Evolutionary conservation across 2,329 filamentous ascomycete species (phyloP).

Genomic region (Botrytis pseudocinerea): DNA sequence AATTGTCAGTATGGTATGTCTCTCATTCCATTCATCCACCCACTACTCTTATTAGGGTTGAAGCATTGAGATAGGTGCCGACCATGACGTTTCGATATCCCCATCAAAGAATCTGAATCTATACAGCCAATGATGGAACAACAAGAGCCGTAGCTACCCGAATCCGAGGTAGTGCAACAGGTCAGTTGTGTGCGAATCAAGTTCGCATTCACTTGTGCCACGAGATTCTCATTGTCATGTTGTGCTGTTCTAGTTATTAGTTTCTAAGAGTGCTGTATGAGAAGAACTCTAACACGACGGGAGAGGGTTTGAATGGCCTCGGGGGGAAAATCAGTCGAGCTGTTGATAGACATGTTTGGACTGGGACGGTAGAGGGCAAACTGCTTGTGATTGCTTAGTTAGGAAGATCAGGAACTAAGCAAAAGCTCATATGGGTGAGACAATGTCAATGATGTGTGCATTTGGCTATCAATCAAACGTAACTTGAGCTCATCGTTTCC

Average conservation of each 20-base stretch:
- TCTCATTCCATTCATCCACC: background rate
- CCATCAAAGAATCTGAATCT: background rate
- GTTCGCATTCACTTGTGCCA: background rate
- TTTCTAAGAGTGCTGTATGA: too few species aligned
- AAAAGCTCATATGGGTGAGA: too few species aligned
- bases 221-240: background rate
- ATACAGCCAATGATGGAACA: background rate
- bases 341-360: background rate
- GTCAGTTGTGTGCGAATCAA: background rate
- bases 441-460: background rate
- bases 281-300: background rate
- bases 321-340: background rate
- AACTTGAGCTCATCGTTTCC: background rate
- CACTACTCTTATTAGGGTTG: background rate
- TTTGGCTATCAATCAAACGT: background rate
- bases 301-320: rapidly evolving
- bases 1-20: background rate
- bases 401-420: background rate
- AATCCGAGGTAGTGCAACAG: background rate
- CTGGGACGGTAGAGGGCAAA: background rate
- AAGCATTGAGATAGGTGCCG: background rate
- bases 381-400: background rate
- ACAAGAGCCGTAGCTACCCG: background rate
- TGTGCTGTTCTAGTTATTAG: background rate
- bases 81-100: background rate